These are phyloP conservation scores for Penicillium sp. DNA, from an alignment of 2,329 filamentous ascomycete species.

Conservation along the genomic window DNA sequence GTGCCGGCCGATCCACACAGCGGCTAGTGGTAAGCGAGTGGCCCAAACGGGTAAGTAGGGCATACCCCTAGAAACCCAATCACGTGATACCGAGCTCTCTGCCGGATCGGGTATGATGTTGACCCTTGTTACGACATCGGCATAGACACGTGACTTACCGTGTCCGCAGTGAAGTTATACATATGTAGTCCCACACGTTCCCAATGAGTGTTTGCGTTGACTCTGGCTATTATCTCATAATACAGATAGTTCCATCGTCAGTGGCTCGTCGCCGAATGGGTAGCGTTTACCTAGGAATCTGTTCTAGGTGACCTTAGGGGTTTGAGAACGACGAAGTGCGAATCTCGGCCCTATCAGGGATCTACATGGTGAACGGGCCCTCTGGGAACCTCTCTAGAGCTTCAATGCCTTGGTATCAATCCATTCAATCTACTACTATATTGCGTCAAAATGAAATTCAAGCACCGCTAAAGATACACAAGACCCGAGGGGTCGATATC, in stretches of 20 bases:
- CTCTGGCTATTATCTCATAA: too few relatives aligned
- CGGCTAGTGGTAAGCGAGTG: constrained; percentile 37
- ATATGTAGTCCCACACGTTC: too few relatives aligned
- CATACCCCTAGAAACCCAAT: neutral
- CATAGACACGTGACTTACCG: too few relatives aligned
- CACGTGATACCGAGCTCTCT: constrained; percentile 15
- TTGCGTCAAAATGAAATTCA: constrained; percentile 30
- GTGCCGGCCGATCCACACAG: constrained; percentile 29
- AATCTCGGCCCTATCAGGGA: neutral
- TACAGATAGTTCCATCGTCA: too few relatives aligned
- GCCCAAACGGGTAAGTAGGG: constrained; percentile 15
- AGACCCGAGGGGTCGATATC: constrained; percentile 36
- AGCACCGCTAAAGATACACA: constrained; percentile 50
- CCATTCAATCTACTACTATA: constrained; percentile 39
- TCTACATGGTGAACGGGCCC: neutral
- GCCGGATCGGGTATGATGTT: constrained; percentile 18
- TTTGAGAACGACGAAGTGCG: too few relatives aligned
- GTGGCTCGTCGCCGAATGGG: too few relatives aligned
- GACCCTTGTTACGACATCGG: too few relatives aligned
- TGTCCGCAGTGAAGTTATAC: too few relatives aligned
- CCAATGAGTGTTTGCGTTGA: too few relatives aligned
- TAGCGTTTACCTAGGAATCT: too few relatives aligned
- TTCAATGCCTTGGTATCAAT: constrained; percentile 26
- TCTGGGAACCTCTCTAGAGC: neutral
- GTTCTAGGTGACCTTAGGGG: too few relatives aligned